Conservation (phyloP, 495 filamentous ascomycete species). For the Hypomontagnella submonticulosa region DNA sequence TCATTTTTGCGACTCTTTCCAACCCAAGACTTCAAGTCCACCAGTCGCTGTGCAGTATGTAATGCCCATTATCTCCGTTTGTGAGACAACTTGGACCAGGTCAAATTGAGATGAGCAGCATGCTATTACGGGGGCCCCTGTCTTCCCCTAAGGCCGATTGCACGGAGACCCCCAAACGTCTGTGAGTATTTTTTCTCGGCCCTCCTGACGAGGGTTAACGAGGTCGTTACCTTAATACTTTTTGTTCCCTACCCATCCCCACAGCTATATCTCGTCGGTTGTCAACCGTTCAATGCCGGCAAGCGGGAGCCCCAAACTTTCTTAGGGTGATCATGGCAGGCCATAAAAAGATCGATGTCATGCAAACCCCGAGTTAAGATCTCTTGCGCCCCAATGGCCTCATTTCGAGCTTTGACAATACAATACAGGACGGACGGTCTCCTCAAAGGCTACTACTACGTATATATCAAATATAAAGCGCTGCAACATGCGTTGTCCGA, state of each 20-base stretch:
- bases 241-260: conserved; percentile 19
- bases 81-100: conserved; percentile 48
- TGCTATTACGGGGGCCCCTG: conserved; percentile 43
- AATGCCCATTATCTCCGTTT: conserved; percentile 51
- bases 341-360: conserved; percentile 42
- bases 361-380: conserved; percentile 37
- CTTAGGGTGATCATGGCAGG: conserved; percentile 35
- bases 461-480: conserved; percentile 27
- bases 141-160: conserved; percentile 41
- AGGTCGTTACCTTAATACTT: conserved; percentile 33
- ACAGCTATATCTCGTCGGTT: conserved; percentile 42
- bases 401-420: conserved; percentile 26
- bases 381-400: conserved; percentile 37
- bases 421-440: conserved; percentile 9
- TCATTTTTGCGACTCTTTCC: conserved; percentile 45
- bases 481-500: conserved; percentile 36
- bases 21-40: too few species aligned
- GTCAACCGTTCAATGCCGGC: conserved; percentile 38
- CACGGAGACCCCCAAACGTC: conserved; percentile 36
- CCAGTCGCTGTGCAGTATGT: conserved; percentile 21
- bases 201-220: conserved; percentile 41
- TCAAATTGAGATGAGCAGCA: conserved; percentile 52
- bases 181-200: conserved; percentile 31
- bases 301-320: conserved; percentile 31
- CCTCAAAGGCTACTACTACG: conserved; percentile 12